Base-by-base conservation (phyloP, 129 eudicot species). In the Flaveria brownii region DNA sequence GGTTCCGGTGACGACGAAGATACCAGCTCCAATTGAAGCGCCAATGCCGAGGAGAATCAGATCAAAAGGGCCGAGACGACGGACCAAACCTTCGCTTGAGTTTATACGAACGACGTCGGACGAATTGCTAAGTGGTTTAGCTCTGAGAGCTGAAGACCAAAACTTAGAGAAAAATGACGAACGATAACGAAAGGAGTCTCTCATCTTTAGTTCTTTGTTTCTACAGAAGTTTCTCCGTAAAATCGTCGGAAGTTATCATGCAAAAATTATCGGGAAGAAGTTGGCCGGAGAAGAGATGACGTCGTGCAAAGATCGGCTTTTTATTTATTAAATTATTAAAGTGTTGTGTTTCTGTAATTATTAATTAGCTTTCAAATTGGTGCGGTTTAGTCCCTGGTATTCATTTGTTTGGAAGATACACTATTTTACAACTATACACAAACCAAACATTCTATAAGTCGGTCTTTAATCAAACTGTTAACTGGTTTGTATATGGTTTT, bases 21-120 rank as follows among this genome's bases (percentile, higher is more conserved):
- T 91, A 10, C 99, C 99, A n/a, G 99, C 97, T 20, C 99, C 99
- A 41, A 95, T 95, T 3, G 97, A 91, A 54, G 99, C 97, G 25
- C 97, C 99, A 60, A 95, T 77, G 41, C 98, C 98, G 65, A 93
- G 71, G 11, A 93, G 89, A 64, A 93, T 56, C 5, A 93, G 93
- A 74, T 95, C 99, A 25, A 87, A 79, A 2, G 93, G 87, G 3
- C 97, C 92, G n/a, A 95, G 86, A 28, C 97, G 92, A 15, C 99
- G 94, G 18, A 83, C 81, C 3, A 95, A 77, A 22, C 90, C 96
- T 0, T 80, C 87, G 79, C 91, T 84, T 70, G 86, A 78, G 36
- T 23, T 76, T 7, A 77, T 72, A 45, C 78, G 83, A 54, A 71
- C 83, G 46, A 73, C 68, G 14, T 87, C 87, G 14, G 85, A 72